phyloP scores from a whole-genome alignment of 108 stramenopile species.

The Bacterosira constricta region DNA sequence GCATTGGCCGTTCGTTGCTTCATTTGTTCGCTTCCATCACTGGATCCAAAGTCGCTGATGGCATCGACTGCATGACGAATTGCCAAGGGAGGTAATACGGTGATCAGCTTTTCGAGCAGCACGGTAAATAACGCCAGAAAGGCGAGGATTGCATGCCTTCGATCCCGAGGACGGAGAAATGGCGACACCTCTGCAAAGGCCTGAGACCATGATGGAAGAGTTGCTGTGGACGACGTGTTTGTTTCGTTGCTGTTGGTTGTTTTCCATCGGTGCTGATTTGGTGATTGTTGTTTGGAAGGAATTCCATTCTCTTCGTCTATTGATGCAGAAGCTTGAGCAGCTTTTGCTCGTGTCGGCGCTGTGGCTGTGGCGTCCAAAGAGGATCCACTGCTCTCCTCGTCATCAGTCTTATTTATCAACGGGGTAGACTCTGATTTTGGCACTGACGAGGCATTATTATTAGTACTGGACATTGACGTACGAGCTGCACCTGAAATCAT shows the following conservation, averaged over 20 bases:
- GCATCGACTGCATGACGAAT: constrained; percentile 51
- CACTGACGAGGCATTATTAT: too few species aligned
- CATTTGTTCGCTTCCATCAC: not conserved
- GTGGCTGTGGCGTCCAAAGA: not conserved
- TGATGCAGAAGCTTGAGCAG: too few species aligned
- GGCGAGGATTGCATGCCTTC: constrained; percentile 28
- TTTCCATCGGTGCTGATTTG: not conserved
- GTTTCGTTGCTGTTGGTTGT: not conserved
- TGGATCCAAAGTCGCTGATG: constrained; percentile 28
- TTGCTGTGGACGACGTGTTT: too few species aligned
- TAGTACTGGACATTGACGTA: too few species aligned
- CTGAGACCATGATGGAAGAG: constrained; percentile 36
- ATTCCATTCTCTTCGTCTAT: not conserved
- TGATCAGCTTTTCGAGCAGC: constrained; percentile 43
- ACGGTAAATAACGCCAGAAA: constrained; percentile 35
- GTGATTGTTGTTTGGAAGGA: not conserved
- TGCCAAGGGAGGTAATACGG: constrained; percentile 49
- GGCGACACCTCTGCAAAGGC: constrained; percentile 32
- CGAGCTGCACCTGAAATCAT: too few species aligned
- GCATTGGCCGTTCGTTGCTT: constrained; percentile 12
- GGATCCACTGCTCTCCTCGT: constrained; percentile 4
- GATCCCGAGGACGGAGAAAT: constrained; percentile 35
- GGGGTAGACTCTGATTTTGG: constrained; percentile 24
- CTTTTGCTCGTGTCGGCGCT: not conserved
- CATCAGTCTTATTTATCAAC: not conserved